A percentile compares a stretch with the other conserved stretches of the same genome.
These are phyloP conservation scores for Metschnikowia colocasiae DNA, from an alignment of 805 yeast species.

Conservation along the genomic window DNA sequence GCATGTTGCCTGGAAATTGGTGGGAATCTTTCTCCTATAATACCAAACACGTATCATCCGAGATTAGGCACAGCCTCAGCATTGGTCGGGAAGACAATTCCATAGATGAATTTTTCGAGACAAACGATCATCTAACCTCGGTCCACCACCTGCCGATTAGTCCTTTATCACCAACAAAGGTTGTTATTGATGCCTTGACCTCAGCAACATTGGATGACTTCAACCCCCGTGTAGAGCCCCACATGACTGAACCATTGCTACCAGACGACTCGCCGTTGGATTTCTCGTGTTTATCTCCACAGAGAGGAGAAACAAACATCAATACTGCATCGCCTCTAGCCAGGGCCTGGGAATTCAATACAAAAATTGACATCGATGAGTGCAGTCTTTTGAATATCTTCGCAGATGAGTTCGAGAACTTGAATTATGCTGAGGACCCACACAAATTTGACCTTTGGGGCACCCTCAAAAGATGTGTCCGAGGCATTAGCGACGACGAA, in stretches of 20 bases:
- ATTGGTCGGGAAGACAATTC: constrained; percentile 10
- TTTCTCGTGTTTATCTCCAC: constrained; percentile 10
- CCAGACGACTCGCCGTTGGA: constrained; percentile 14
- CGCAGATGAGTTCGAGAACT: constrained; percentile 16
- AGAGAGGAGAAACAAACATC: constrained; percentile 10
- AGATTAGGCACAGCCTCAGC: background rate
- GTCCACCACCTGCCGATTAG: background rate
- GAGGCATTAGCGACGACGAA: constrained; percentile 16
- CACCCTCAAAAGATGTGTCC: constrained; percentile 7
- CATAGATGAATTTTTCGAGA: constrained; percentile 15
- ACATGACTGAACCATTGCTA: constrained; percentile 18
- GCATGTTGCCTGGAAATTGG: constrained; percentile 2
- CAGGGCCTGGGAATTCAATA: constrained; percentile 13
- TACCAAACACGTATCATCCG: background rate
- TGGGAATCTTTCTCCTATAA: constrained; percentile 1
- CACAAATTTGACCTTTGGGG: constrained; percentile 9
- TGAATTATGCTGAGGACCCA: constrained; percentile 4
- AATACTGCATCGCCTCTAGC: constrained; percentile 17
- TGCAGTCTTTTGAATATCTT: constrained; percentile 15
- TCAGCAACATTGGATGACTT: constrained; percentile 11
- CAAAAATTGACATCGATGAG: constrained; percentile 12
- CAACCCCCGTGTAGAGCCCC: constrained; percentile 13
- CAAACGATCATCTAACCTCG: constrained; percentile 6
- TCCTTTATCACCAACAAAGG: background rate
- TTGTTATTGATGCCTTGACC: constrained; percentile 6